Base-by-base conservation (phyloP, 257 asterid genomes). In the Plantago major region DNA sequence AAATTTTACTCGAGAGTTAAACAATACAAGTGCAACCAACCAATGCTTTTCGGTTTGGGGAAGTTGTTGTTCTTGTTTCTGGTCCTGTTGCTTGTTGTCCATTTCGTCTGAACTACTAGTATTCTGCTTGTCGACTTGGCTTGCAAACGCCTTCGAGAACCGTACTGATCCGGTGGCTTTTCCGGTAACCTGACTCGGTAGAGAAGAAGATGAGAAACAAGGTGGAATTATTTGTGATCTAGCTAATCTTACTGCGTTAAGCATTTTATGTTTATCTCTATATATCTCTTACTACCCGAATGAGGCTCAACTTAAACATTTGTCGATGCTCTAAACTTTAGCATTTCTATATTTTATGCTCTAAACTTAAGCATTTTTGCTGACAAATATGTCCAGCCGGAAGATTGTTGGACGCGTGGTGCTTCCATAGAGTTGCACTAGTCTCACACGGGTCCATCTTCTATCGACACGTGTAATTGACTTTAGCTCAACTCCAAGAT, bases 381-480 rank as follows among this genome's bases (percentile, higher is more conserved):
- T 22, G 26, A 22, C 26, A 26, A 53, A n/a, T 26, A 53, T 19
- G 11, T 53, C 58, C 58, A 53, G 58, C 28, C 33, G 38, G 58
- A 53, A 10, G 19, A 43, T 37, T 48, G 14, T 13, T 4, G 40
- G 45, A 15, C 10, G 28, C 48, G 55, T 15, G 16, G 30, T 51
- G 38, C 22, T 17, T 18, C 12, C n/a, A 1, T 16, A 12, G 9
- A 52, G 40, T 43, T 58, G 46, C 42, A 10, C 37, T 37, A 45
- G 56, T 64, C 62, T 22, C 65, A 74, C 76, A 64, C 79, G 76
- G 70, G 65, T 67, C 66, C 45, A 15, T 50, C 65, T 15, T 0
- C 16, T 43, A 19, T 52, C 42, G 63, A 57, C 62, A 53, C 9
- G 42, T 64, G 63, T 68, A 22, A 5, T 11, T 19, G 44, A 5